Conservation (phyloP, 306 rosid genomes). For the Trifolium dubium region DNA sequence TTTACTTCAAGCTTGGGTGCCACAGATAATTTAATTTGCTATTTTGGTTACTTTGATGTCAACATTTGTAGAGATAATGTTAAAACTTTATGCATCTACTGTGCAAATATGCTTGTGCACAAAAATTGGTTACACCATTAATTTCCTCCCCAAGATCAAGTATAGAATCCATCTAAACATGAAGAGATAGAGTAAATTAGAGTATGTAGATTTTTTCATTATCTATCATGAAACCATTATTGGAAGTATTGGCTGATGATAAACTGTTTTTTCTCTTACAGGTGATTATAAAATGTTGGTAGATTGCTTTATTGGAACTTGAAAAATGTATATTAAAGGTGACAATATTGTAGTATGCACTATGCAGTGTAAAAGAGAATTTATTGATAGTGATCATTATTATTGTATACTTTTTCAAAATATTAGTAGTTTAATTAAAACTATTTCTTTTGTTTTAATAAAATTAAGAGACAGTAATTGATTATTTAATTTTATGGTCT, state of each 20-base stretch:
- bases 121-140: slow-evolving; percentile 10
- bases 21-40: slow-evolving; percentile 41
- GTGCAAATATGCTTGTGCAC: background rate
- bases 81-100: slow-evolving; percentile 7
- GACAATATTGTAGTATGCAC: background rate
- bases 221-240: slow-evolving; percentile 36
- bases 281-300: slow-evolving; percentile 8
- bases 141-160: background rate
- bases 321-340: background rate
- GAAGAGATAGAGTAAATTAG: too few relatives aligned
- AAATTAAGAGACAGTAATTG: too few relatives aligned
- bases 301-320: background rate
- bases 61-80: slow-evolving; percentile 10
- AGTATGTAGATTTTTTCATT: too few relatives aligned
- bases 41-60: slow-evolving; percentile 50
- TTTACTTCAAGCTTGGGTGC: slow-evolving; percentile 15
- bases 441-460: background rate
- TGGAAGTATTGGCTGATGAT: slow-evolving; percentile 22
- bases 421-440: background rate
- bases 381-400: background rate
- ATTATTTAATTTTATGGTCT: background rate
- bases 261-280: background rate
- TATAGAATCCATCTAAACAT: background rate
- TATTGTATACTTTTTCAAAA: background rate
- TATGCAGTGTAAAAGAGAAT: background rate